Conservation (phyloP, 1,139 yeast species). For the Geotrichum australiense region DNA sequence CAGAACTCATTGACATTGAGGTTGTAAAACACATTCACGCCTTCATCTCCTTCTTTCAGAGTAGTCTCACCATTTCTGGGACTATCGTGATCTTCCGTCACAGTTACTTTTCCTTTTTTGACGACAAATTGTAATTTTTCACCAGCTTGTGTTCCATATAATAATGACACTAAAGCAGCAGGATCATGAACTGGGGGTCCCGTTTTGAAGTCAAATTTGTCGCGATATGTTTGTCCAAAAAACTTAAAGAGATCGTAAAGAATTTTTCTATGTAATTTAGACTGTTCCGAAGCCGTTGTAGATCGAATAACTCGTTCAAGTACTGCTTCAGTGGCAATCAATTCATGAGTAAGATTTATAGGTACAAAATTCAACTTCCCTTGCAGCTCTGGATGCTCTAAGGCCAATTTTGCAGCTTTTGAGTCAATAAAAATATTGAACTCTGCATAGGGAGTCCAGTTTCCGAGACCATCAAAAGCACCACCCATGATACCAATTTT, state of each 20-base stretch:
- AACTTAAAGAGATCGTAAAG: constrained; percentile 52
- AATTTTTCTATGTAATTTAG: constrained; percentile 40
- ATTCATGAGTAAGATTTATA: constrained; percentile 64
- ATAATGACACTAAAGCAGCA: constrained; percentile 54
- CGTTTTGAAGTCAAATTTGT: constrained; percentile 35
- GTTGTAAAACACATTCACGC: constrained; percentile 42
- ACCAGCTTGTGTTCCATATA: constrained; percentile 38
- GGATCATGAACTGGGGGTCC: constrained; percentile 89
- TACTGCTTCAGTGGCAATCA: constrained; percentile 48
- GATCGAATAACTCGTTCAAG: constrained; percentile 25
- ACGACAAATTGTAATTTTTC: constrained; percentile 28
- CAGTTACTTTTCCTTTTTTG: constrained; percentile 35
- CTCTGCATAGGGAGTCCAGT: constrained; percentile 58
- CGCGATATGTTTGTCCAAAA: constrained; percentile 45
- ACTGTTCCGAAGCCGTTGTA: background rate
- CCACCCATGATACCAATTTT: constrained; percentile 73
- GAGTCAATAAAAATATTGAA: constrained; percentile 77
- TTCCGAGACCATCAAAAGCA: constrained; percentile 35
- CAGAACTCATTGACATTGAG: constrained; percentile 48
- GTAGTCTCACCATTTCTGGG: constrained; percentile 18
- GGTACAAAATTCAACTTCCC: constrained; percentile 54
- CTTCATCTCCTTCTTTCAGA: constrained; percentile 34
- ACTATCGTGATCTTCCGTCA: constrained; percentile 32
- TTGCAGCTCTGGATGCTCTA: constrained; percentile 40
- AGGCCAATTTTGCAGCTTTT: constrained; percentile 55